Percentiles rank a stretch among this genome's conserved stretches.
These are phyloP conservation scores for Moesziomyces sp. DNA, from an alignment of 1,284 basidiomycete species.

Conservation along the genomic window DNA sequence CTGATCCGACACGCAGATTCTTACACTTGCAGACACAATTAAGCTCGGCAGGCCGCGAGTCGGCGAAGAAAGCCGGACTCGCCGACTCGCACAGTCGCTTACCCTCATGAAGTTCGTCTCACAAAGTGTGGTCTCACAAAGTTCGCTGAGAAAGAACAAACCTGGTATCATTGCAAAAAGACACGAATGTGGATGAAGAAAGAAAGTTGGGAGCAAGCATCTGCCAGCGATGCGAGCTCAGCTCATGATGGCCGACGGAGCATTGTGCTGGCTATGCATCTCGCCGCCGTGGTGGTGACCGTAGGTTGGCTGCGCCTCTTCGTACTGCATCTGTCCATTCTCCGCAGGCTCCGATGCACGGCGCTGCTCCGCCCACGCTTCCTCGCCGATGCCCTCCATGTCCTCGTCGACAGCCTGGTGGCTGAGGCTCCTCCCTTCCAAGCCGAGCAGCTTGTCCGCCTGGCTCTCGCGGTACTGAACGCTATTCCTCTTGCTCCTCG, in stretches of 20 bases:
- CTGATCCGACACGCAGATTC: too few species aligned
- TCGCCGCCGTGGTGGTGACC: constrained; percentile 4
- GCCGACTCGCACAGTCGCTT: too few species aligned
- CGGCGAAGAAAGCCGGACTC: too few species aligned
- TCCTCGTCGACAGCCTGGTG: constrained; percentile 35
- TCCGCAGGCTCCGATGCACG: background rate
- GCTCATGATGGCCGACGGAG: constrained; percentile 15
- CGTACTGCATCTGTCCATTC: constrained; percentile 12
- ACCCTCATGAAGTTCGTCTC: too few species aligned
- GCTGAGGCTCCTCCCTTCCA: constrained; percentile 41
- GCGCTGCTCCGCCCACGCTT: constrained; percentile 14
- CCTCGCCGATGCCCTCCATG: constrained; percentile 30
- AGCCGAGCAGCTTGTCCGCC: constrained; percentile 45
- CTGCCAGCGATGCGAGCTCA: constrained; percentile 4
- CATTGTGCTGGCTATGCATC: background rate
- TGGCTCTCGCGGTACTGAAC: constrained; percentile 42
- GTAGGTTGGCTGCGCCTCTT: constrained; percentile 1
- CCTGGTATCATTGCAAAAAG: too few species aligned
- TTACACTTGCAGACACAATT: too few species aligned
- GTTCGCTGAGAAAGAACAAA: too few species aligned
- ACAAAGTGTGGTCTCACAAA: too few species aligned
- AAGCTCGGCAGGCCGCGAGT: too few species aligned
- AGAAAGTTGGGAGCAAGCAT: too few species aligned
- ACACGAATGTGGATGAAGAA: too few species aligned
- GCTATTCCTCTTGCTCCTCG: constrained; percentile 46